Conservation (phyloP, 257 asterid genomes). For the Catharanthus roseus region DNA sequence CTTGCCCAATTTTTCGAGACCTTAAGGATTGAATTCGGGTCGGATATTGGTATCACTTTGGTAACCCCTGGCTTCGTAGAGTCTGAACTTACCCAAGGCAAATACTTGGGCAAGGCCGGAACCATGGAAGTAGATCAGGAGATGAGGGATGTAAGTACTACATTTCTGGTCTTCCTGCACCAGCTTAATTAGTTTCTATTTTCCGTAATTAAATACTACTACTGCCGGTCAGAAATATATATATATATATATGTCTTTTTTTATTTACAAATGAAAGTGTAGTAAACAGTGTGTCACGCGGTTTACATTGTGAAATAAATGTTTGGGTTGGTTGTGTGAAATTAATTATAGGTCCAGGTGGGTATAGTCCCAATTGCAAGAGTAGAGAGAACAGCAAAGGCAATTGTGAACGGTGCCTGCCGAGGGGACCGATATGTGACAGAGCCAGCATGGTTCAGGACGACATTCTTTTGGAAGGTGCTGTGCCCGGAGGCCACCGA, state of each 20-base stretch:
- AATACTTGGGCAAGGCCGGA: conserved; percentile 44
- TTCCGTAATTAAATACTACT: too few species aligned
- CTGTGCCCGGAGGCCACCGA: conserved; percentile 29
- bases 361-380: conserved; percentile 22
- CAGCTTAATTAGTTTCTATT: too few species aligned
- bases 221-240: too few species aligned
- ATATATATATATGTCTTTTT: too few species aligned
- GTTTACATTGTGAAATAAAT: too few species aligned
- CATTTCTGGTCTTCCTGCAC: neutral
- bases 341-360: conserved; percentile 24
- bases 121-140: conserved; percentile 41
- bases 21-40: conserved; percentile 49
- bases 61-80: conserved; percentile 67
- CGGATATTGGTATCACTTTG: conserved; percentile 49
- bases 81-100: conserved; percentile 69
- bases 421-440: conserved; percentile 33
- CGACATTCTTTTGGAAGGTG: conserved; percentile 28
- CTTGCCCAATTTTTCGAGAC: conserved; percentile 68
- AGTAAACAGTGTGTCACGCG: too few species aligned
- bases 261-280: too few species aligned
- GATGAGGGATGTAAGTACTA: conserved; percentile 55
- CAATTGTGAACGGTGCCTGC: conserved; percentile 27
- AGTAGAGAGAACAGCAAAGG: conserved; percentile 22
- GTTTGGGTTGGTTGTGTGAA: neutral
- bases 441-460: conserved; percentile 33